Evolutionary conservation across 2,329 filamentous ascomycete species (phyloP).

Genomic region (Emergomyces africanus): DNA sequence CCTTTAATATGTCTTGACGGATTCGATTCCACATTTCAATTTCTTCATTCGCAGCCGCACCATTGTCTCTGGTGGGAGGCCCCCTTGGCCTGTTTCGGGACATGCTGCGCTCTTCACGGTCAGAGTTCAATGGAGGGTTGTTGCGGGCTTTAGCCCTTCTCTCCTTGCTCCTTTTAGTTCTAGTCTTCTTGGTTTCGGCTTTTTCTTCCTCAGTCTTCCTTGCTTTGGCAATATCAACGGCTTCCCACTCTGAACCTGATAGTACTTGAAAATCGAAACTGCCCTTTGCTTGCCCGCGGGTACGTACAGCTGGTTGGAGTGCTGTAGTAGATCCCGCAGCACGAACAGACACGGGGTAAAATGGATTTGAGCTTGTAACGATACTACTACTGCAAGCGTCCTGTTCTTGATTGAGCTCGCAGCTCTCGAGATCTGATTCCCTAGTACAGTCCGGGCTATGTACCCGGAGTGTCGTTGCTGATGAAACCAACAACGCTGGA

Average conservation of each 20-base stretch:
- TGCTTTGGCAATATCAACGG: slow-evolving; percentile 13
- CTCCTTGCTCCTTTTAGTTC: neutral
- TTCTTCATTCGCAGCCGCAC: slow-evolving; percentile 32
- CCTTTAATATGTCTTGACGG: slow-evolving; percentile 29
- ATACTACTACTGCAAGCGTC: neutral
- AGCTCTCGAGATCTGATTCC: neutral
- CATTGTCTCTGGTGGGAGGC: slow-evolving; percentile 28
- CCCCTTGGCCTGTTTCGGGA: slow-evolving; percentile 31
- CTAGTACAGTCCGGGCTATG: neutral
- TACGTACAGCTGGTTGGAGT: neutral
- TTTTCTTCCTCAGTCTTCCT: slow-evolving; percentile 3
- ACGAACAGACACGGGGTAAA: neutral
- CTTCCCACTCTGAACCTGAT: slow-evolving; percentile 16
- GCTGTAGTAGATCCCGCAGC: neutral
- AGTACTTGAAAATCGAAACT: neutral
- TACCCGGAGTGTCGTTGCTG: neutral
- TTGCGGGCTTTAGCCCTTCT: neutral
- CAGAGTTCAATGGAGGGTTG: neutral
- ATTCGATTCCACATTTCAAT: slow-evolving; percentile 35
- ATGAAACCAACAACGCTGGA: neutral
- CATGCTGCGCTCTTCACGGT: slow-evolving; percentile 15
- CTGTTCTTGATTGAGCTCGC: neutral
- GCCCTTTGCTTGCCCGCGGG: neutral
- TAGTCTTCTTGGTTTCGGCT: neutral
- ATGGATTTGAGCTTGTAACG: neutral